Conservation (phyloP, 495 filamentous ascomycete species). For the Aspergillus ellipticus region DNA sequence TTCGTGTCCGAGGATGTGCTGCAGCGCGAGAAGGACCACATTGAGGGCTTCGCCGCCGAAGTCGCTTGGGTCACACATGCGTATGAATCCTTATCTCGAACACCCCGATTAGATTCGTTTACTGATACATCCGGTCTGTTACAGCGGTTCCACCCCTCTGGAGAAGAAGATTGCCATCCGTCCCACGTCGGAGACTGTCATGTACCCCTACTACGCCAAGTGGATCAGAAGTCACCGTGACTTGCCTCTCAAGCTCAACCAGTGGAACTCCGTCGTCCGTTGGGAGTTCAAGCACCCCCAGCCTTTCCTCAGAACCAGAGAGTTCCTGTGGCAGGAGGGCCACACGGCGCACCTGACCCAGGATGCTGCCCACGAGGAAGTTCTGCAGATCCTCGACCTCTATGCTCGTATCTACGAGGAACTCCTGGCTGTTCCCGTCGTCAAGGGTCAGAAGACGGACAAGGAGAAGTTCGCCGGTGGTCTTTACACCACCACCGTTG, state of each 20-base stretch:
- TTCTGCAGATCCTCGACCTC: slow-evolving; percentile 86
- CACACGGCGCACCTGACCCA: slow-evolving; percentile 91
- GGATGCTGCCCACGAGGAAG: slow-evolving; percentile 73
- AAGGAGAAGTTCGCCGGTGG: slow-evolving; percentile 98
- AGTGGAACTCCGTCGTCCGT: slow-evolving; percentile 96
- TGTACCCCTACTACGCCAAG: slow-evolving; percentile 94
- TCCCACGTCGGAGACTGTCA: slow-evolving; percentile 90
- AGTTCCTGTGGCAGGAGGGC: slow-evolving; percentile 98
- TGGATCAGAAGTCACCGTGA: slow-evolving; percentile 95
- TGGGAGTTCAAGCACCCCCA: slow-evolving; percentile 99
- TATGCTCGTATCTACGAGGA: slow-evolving; percentile 90
- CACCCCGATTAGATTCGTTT: slow-evolving; percentile 12
- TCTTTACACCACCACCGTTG: slow-evolving; percentile 89
- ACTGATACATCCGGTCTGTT: slow-evolving; percentile 20
- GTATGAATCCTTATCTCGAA: slow-evolving; percentile 43
- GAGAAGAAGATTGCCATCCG: slow-evolving; percentile 95
- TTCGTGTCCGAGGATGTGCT: slow-evolving; percentile 89
- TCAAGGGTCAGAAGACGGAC: slow-evolving; percentile 80
- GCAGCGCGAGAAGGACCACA: slow-evolving; percentile 91
- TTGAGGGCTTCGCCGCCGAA: slow-evolving; percentile 96
- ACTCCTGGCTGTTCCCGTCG: slow-evolving; percentile 88
- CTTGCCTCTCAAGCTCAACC: slow-evolving; percentile 86
- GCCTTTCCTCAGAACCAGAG: slow-evolving; percentile 86
- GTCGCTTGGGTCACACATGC: slow-evolving; percentile 98
- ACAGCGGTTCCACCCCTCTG: slow-evolving; percentile 73